Base-by-base conservation (phyloP, 805 yeast genomes). In the Hanseniaspora pseudoguilliermondii region DNA sequence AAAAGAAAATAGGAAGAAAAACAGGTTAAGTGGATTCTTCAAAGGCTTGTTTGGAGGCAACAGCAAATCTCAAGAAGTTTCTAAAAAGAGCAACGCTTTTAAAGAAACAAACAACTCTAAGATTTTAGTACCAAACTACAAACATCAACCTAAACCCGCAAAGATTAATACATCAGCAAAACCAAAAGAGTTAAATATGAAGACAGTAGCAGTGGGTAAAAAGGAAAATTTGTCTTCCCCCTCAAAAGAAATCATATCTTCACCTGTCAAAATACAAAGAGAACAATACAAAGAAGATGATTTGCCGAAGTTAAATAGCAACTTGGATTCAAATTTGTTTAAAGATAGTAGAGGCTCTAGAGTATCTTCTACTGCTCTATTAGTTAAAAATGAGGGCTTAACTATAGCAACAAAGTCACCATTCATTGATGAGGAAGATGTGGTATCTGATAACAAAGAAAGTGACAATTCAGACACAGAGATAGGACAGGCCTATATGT, bases 201-300 rank as follows among this genome's bases (percentile, higher is more conserved):
- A 35, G 23, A 47, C 7, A 15, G 8, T 46, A 34, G 4, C 44
- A 29, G 18, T 18, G 2, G 46, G 16, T 27, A 54, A 40, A 42
- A 54, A 40, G 16, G 43, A 49, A 2, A 21, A 38, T 2, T 23
- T 34, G 9, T 21, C 50, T n/a, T 54, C 55, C 6, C 55, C 55
- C 10, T 36, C 49, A 2, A 52, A 52, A 29, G n/a, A 52, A 18
- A 25, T 15, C 25, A 52, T 52, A 15, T 52, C 55, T 18, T 52
- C 49, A 2, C 57, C 57, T 29, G n/a, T 54, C 2, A 54, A 54
- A 20, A 54, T 54, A 21, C 48, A 48, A 20, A 54, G 57, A 36
- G 54, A 54, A 5, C 29, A 4, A 25, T 42, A 48, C n/a, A 29
- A 35, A 35, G 54, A 54, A 7, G 40, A 35, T 3, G 57, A 54